Conservation (phyloP, 2,329 filamentous ascomycete genomes). For the Aspergillus neotritici region DNA sequence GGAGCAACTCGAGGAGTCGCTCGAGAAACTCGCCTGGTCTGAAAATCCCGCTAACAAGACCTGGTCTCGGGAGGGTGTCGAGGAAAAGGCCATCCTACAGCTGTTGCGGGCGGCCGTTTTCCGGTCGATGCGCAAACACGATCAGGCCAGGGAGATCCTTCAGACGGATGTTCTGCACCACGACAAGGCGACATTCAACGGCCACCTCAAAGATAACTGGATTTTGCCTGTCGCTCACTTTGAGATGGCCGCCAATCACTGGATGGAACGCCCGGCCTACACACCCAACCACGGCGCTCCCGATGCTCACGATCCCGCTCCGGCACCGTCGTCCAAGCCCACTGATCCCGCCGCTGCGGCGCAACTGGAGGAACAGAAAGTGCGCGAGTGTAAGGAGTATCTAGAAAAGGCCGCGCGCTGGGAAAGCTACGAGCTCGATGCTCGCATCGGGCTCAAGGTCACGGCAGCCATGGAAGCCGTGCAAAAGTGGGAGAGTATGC, state of each 20-base stretch:
- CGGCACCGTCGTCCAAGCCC: background rate
- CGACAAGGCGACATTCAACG: slow-evolving; percentile 50
- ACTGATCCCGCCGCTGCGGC: slow-evolving; percentile 4
- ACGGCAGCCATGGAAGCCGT: slow-evolving; percentile 43
- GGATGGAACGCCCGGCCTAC: slow-evolving; percentile 57
- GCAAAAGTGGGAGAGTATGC: slow-evolving; percentile 36
- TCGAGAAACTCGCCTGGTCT: slow-evolving; percentile 62
- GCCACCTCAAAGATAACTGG: slow-evolving; percentile 48
- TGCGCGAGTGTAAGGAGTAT: slow-evolving; percentile 51
- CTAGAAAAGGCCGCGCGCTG: slow-evolving; percentile 54
- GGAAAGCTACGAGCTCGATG: slow-evolving; percentile 59
- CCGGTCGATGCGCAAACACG: slow-evolving; percentile 56
- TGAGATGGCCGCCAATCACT: slow-evolving; percentile 76
- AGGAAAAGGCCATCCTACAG: slow-evolving; percentile 60
- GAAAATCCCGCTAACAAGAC: slow-evolving; percentile 53
- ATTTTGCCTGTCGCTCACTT: slow-evolving; percentile 74
- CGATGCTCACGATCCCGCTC: background rate
- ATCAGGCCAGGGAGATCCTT: slow-evolving; percentile 62
- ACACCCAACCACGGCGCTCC: slow-evolving; percentile 26
- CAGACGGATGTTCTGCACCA: slow-evolving; percentile 58
- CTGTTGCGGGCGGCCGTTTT: slow-evolving; percentile 62
- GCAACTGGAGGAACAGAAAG: slow-evolving; percentile 31
- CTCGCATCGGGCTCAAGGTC: slow-evolving; percentile 48
- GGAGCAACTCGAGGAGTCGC: slow-evolving; percentile 58
- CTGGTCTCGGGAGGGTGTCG: slow-evolving; percentile 49